A percentile compares a stretch with the other conserved stretches of the same genome.
These are phyloP conservation scores for Phaeodactylum tricornutum DNA, from an alignment of 108 stramenopile genomes.

Conservation along the genomic window DNA sequence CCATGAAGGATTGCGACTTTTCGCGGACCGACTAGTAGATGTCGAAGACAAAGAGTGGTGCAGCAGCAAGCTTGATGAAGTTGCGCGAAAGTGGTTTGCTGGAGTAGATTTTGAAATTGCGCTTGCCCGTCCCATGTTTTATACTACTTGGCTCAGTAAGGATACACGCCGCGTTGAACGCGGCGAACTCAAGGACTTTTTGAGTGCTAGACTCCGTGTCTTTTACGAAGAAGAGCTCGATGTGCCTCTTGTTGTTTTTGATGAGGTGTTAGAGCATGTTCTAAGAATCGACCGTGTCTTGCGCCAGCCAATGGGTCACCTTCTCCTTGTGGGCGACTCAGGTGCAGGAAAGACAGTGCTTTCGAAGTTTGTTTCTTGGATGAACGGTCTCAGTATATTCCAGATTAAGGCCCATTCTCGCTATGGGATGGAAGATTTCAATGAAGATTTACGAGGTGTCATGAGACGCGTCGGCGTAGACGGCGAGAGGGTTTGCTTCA, in stretches of 20 bases:
- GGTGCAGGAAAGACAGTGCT: constrained; percentile 88
- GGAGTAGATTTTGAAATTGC: constrained; percentile 72
- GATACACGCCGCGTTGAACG: constrained; percentile 74
- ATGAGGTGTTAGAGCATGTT: constrained; percentile 92
- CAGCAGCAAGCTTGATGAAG: constrained; percentile 61
- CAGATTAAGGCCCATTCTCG: constrained; percentile 87
- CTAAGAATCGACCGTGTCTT: constrained; percentile 85
- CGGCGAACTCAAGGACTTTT: constrained; percentile 79
- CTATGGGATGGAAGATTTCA: constrained; percentile 94
- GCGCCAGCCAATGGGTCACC: constrained; percentile 84
- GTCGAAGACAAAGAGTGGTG: constrained; percentile 89
- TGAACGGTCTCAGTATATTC: constrained; percentile 95
- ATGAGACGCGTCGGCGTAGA: constrained; percentile 93
- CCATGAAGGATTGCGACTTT: constrained; percentile 94
- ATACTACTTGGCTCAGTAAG: constrained; percentile 88
- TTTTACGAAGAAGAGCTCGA: constrained; percentile 99
- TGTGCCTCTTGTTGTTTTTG: constrained; percentile 95
- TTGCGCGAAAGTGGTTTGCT: constrained; percentile 65
- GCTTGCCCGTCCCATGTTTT: constrained; percentile 85
- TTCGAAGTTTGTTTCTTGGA: constrained; percentile 83
- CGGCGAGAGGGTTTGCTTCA: constrained; percentile 97
- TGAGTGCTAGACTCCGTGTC: constrained; percentile 79
- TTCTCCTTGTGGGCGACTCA: constrained; percentile 88
- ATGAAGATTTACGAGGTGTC: constrained; percentile 88
- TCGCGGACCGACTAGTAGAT: constrained; percentile 89